Conservation (phyloP, 352 stramenopile species). For the Globisporangium uncinulatum region DNA sequence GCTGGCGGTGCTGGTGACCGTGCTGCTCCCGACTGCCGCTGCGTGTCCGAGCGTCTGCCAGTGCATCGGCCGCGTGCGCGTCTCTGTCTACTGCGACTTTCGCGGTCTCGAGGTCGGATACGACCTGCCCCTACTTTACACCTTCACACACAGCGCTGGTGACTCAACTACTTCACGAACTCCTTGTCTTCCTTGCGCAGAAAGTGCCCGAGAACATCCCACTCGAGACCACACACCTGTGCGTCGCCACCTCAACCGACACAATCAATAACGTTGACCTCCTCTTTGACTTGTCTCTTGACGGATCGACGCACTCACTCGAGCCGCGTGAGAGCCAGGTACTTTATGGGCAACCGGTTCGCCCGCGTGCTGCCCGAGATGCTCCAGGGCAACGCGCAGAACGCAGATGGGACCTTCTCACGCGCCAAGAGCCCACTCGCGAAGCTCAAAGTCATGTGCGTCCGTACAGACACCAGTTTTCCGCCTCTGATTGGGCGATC, state of each 20-base stretch:
- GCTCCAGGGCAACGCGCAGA: conserved; percentile 50
- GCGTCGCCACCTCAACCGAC: conserved; percentile 3
- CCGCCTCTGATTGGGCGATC: no score
- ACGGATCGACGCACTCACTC: not conserved
- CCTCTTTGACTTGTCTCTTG: no score
- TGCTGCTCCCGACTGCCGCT: no score
- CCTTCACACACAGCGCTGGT: no score
- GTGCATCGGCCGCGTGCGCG: conserved; percentile 55
- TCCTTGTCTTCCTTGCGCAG: conserved; percentile 17
- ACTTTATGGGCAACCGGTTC: conserved; percentile 72
- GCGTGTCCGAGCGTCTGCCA: conserved; percentile 48
- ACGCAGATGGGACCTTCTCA: conserved; percentile 49
- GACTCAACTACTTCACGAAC: not conserved
- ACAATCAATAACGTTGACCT: no score
- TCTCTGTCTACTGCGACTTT: conserved; percentile 79
- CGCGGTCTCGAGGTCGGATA: conserved; percentile 40
- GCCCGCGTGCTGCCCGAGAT: conserved; percentile 53
- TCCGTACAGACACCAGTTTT: no score
- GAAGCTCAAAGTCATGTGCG: conserved; percentile 70
- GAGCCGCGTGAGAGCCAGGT: no score
- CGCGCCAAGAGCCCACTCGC: conserved; percentile 33
- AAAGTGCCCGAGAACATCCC: conserved; percentile 55
- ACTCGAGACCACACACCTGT: conserved; percentile 67
- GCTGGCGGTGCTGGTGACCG: not conserved
- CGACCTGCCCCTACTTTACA: not conserved